Evolutionary conservation across 2,329 filamentous ascomycete species (phyloP), one percentile per base, ranked within the genome.

Genomic region (Phyllosticta citrichinensis): DNA sequence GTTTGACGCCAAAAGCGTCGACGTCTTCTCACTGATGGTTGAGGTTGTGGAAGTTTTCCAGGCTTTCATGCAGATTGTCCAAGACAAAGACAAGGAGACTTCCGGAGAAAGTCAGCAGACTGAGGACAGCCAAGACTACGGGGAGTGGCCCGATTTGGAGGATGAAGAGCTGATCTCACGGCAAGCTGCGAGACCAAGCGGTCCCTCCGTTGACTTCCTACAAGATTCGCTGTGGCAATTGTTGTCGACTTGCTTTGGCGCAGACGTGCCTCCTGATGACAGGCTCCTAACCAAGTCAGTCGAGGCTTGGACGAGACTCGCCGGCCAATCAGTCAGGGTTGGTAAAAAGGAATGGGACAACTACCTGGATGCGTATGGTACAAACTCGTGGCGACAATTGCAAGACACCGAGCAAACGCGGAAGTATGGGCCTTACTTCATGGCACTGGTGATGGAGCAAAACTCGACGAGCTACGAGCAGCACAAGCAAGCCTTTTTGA

Each of bases 91-190:
- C 20, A 33, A 64, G n/a, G 58, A 68, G n/a, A n/a, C 12, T 47
- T 47, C 40, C 17, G 59, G 62, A 14, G 67, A 75, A 25, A 66
- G 65, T 5, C 73, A 76, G 52, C 58, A 65, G 20, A 64, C 77
- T 60, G 83, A 86, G 58, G 84, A 87, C 58, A 86, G 83, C 64
- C 84, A 87, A 68, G 83, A 86, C 55, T 86, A 84, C 66, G 83
- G 83, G 30, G 82, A 84, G 62, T 83, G 80, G 73, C 74, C 78
- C 22, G 82, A 77, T 20, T 73, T 85, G 56, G 79, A 82, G 61
- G 79, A 80, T 8, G 70, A 73, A 67, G 72, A 27, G 25, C 50
- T 27, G 11, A 56, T 19, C 10, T 47, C 20, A 1, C 55, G 12
- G 35, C 61, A 14, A 50, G 60, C 55, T n/a, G n/a, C 40, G 65